Conservation (phyloP, 495 filamentous ascomycete species). For the Ascodesmis nigricans region DNA sequence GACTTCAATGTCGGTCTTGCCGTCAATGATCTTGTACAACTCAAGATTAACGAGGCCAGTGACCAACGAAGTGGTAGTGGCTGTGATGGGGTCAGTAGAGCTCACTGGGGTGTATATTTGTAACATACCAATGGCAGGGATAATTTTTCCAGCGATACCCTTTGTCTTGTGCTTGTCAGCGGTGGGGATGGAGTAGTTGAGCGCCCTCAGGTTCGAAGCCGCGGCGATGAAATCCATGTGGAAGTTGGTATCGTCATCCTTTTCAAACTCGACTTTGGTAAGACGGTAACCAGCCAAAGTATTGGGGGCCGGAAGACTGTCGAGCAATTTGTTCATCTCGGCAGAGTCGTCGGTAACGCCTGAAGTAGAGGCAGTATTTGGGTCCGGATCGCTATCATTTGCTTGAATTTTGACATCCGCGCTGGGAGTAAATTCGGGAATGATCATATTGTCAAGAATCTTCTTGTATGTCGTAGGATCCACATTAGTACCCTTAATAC, state of each 20-base stretch:
- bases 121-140: constrained; percentile 82
- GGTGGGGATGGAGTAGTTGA: constrained; percentile 87
- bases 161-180: constrained; percentile 92
- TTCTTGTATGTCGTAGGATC: constrained; percentile 46
- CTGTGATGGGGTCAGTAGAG: constrained; percentile 2
- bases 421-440: constrained; percentile 86
- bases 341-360: constrained; percentile 38
- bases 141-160: constrained; percentile 99
- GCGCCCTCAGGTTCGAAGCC: constrained; percentile 84
- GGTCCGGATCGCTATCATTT: constrained; percentile 82
- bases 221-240: constrained; percentile 99
- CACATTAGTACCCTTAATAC: constrained; percentile 57
- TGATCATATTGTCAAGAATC: constrained; percentile 77
- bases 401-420: constrained; percentile 93
- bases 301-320: constrained; percentile 52
- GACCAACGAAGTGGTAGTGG: constrained; percentile 80
- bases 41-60: constrained; percentile 85
- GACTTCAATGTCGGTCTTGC: constrained; percentile 81
- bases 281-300: constrained; percentile 68
- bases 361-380: constrained; percentile 39
- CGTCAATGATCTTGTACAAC: constrained; percentile 90
- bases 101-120: constrained; percentile 1
- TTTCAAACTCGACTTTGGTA: constrained; percentile 89
- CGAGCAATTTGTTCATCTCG: constrained; percentile 45
- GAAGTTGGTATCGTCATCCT: constrained; percentile 93